Evolutionary conservation across 2,329 filamentous ascomycete species (phyloP).

Genomic region (Colletotrichum sp.): DNA sequence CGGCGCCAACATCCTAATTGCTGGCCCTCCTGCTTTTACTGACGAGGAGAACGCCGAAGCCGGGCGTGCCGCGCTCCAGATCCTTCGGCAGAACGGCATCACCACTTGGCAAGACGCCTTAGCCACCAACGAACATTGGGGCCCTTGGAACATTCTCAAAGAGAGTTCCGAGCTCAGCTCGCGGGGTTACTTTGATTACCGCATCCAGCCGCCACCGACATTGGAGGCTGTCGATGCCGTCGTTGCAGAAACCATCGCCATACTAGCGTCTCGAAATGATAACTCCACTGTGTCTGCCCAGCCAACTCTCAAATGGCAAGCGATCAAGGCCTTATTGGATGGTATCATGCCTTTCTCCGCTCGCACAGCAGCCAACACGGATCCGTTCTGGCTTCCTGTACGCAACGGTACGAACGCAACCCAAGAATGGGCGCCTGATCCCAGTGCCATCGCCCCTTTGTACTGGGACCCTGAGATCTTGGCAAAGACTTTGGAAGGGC

Average conservation of each 20-base stretch:
- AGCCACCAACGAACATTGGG: conserved; percentile 5
- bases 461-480: conserved; percentile 29
- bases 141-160: conserved; percentile 15
- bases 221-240: conserved; percentile 10
- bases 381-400: conserved; percentile 26
- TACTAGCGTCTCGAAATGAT: conserved; percentile 18
- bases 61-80: conserved; percentile 27
- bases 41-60: conserved; percentile 25
- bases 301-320: conserved; percentile 30
- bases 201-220: conserved; percentile 25
- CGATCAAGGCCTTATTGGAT: conserved; percentile 29
- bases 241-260: conserved; percentile 17
- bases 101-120: conserved; percentile 32
- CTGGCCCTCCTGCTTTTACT: conserved; percentile 23
- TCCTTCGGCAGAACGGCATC: conserved; percentile 29
- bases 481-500: conserved; percentile 25
- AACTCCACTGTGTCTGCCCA: conserved; percentile 10
- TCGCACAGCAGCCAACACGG: conserved; percentile 29
- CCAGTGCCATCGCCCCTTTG: conserved; percentile 33
- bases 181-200: conserved; percentile 30
- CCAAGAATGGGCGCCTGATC: not conserved
- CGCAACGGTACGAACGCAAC: not conserved
- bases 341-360: conserved; percentile 29
- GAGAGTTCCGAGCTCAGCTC: conserved; percentile 23
- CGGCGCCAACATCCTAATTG: conserved; percentile 22